A percentile compares a stretch with the other conserved stretches of the same genome.
Conservation (phyloP, 352 stramenopile species). For the Pythium brachiatum region DNA sequence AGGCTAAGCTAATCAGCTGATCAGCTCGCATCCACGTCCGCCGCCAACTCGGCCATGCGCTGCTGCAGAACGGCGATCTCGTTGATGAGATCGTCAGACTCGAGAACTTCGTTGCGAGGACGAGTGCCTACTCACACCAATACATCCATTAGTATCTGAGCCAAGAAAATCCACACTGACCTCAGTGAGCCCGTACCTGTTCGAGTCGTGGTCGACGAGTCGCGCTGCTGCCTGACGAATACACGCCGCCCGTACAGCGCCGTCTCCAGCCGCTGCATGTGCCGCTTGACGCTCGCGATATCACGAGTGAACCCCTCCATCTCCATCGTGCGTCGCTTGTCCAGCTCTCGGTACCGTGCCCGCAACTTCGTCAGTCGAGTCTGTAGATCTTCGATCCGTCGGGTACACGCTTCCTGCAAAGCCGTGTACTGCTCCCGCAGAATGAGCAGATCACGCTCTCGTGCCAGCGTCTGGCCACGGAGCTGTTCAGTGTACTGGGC, state of each 20-base stretch:
- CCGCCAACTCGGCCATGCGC: constrained; percentile 60
- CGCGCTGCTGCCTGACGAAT: constrained; percentile 1
- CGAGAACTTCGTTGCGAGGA: constrained; percentile 24
- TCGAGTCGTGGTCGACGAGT: background rate
- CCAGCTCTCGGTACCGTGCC: constrained; percentile 54
- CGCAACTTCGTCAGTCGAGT: constrained; percentile 60
- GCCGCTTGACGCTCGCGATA: constrained; percentile 51
- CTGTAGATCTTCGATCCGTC: constrained; percentile 71
- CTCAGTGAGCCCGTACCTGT: background rate
- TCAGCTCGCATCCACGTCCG: constrained; percentile 40
- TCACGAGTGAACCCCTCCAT: constrained; percentile 83
- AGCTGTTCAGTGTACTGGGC: constrained; percentile 55
- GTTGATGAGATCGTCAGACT: constrained; percentile 57
- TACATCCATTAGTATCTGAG: background rate
- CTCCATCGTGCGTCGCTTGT: constrained; percentile 72
- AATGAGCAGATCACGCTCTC: constrained; percentile 68
- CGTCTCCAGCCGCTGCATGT: constrained; percentile 72
- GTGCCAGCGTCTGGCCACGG: constrained; percentile 46
- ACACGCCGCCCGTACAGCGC: constrained; percentile 54
- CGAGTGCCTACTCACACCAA: background rate
- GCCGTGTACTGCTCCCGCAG: constrained; percentile 76
- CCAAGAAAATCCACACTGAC: no score
- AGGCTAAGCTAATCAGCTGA: background rate
- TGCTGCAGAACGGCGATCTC: constrained; percentile 60
- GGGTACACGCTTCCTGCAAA: constrained; percentile 65